Evolutionary conservation across 257 asterid species (phyloP).

Genomic region (Nicotiana attenuata): DNA sequence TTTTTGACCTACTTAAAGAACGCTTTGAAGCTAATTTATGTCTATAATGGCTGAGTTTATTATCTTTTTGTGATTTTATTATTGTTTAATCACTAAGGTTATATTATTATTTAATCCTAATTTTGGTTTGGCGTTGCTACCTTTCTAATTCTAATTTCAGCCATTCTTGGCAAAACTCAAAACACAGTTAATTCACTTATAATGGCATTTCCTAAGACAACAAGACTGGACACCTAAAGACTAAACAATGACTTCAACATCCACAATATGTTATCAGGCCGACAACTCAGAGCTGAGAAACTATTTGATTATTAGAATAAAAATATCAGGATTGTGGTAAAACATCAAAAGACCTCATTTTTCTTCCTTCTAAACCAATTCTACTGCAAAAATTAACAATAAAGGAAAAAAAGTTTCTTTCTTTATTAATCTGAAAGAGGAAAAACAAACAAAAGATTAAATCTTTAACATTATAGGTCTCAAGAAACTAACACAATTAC

Average conservation of each 20-base stretch:
- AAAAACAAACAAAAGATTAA: background rate
- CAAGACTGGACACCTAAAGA: too few species aligned
- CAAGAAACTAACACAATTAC: background rate
- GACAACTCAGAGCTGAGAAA: background rate
- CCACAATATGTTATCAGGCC: background rate
- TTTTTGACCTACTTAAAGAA: background rate
- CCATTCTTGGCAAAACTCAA: too few species aligned
- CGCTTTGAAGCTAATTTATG: background rate
- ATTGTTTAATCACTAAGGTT: background rate
- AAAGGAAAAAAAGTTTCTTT: background rate
- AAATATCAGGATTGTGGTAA: background rate
- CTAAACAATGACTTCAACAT: background rate
- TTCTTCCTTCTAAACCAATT: background rate
- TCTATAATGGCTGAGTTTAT: background rate
- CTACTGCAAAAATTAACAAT: background rate
- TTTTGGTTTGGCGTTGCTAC: slow-evolving; percentile 70
- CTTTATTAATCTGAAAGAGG: background rate
- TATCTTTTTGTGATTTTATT: background rate
- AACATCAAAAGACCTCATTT: background rate
- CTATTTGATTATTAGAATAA: background rate
- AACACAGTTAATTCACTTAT: too few species aligned
- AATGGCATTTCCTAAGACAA: too few species aligned
- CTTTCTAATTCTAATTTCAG: slow-evolving; percentile 60
- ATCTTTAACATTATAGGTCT: background rate
- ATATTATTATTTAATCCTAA: too few species aligned